Base-by-base conservation (phyloP, 2,329 filamentous ascomycete genomes). In the Phaeoacremonium minimum region DNA sequence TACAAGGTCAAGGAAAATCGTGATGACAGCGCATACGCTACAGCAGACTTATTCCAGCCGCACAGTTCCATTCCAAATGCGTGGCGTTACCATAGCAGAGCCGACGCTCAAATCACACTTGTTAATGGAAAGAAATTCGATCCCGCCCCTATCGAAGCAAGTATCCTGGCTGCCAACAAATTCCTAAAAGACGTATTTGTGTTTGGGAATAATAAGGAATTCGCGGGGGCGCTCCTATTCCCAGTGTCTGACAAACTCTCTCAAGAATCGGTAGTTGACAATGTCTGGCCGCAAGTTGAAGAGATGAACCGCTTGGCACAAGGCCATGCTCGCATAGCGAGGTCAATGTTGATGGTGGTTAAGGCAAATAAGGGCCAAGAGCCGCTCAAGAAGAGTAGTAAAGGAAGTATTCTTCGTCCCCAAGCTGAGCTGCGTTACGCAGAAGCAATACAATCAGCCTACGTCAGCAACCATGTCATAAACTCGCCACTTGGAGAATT, bases 61-160 rank as follows among this genome's bases (percentile, higher is more conserved):
- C 80, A 85, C 48, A 48, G 64, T 1, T 60, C 44, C 0, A 73
- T 76, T 7, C 38, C 56, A 1, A 58, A 72, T 36, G 75, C 77
- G 0, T 85, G 80, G 79, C 67, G 69, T 20, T 83, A 83, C 47
- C 68, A 80, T 36, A 77, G 73, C 2, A 63, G 81, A 28, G 69
- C 71, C 1, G 82, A 85, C 45, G 69, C 75, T 4, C 78, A 78
- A 35, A 66, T 85, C 22, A 75, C 74, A 0, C 63, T 85, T 4
- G 60, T 75, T 8, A 85, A 79, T 6, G 80, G 81, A 3, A 83
- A 84, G 60, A 85, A 85, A 46, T 83, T 85, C 41, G 78, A 84
- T 45, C 80, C 80, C 2, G 70, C 73, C 2, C 73, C 75, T 0
- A 52, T 84, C 4, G 81, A 85, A 51, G 71, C 67, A 3, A 64